Evolutionary conservation across 495 filamentous ascomycete genomes (phyloP).

Genomic region (Podospora bellae-mahoneyi): DNA sequence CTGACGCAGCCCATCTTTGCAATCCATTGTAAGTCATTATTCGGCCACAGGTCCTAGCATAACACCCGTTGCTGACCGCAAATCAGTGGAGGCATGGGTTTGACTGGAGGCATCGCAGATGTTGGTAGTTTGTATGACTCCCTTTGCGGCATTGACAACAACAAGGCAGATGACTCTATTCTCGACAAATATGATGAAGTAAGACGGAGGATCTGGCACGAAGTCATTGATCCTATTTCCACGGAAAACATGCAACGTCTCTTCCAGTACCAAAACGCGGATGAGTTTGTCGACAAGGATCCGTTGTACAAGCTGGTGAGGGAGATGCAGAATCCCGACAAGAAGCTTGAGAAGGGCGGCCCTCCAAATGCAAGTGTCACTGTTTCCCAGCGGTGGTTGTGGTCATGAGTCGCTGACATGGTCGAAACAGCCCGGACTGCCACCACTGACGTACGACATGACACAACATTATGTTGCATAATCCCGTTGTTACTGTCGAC

Average conservation of each 20-base stretch:
- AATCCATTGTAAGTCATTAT: constrained; percentile 39
- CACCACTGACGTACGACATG: constrained; percentile 42
- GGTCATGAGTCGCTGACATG: constrained; percentile 29
- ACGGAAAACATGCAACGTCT: constrained; percentile 50
- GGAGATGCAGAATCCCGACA: constrained; percentile 5
- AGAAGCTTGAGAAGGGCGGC: background rate
- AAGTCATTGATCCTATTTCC: constrained; percentile 55
- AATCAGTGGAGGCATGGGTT: constrained; percentile 52
- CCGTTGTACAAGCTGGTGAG: constrained; percentile 41
- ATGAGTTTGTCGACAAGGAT: constrained; percentile 35
- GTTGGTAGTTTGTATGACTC: constrained; percentile 57
- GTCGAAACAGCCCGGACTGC: constrained; percentile 28
- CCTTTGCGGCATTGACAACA: constrained; percentile 54
- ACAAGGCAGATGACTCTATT: constrained; percentile 51
- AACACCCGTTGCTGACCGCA: background rate
- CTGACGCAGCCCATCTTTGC: constrained; percentile 59
- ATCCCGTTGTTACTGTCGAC: background rate
- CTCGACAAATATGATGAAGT: constrained; percentile 56
- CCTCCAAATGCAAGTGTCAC: background rate
- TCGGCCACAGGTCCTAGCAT: background rate
- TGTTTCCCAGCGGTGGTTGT: background rate
- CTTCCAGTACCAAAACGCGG: constrained; percentile 34
- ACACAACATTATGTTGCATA: constrained; percentile 37
- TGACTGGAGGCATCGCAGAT: constrained; percentile 61
- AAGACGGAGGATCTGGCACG: constrained; percentile 53